Percentiles rank a stretch among this genome's conserved stretches.
Evolutionary conservation across 768 basidiomycete genomes (phyloP).

Genomic region (Rhodotorula paludigena): DNA sequence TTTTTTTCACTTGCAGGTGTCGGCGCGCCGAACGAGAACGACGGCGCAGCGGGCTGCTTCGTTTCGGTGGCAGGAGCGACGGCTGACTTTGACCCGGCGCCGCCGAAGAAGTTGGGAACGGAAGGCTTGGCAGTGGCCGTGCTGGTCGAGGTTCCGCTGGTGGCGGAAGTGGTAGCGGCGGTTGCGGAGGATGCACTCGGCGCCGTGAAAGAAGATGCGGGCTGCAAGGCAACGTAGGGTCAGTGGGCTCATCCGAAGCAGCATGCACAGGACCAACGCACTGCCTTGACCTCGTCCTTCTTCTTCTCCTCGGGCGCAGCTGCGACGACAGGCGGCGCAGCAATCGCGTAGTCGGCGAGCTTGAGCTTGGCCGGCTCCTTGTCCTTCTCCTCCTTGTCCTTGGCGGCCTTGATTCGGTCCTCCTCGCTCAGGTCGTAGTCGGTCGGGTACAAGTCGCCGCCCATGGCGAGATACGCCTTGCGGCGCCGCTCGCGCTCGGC

Average conservation of each 20-base stretch:
- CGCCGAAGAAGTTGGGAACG: not conserved
- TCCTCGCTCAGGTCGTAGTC: not conserved
- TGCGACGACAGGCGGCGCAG: no score
- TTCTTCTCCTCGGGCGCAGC: not conserved
- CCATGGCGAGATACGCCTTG: constrained; percentile 11
- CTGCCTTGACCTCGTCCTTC: not conserved
- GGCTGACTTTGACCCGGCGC: not conserved
- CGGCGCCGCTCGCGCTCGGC: constrained; percentile 18
- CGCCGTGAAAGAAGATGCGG: no score
- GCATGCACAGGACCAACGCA: not conserved
- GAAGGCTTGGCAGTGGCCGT: not conserved
- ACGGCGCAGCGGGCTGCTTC: not conserved
- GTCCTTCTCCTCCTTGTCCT: not conserved
- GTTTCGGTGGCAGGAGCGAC: not conserved
- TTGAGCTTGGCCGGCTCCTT: not conserved
- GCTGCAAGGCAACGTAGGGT: no score
- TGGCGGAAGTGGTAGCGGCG: not conserved
- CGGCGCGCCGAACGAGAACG: constrained; percentile 9
- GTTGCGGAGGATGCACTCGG: not conserved
- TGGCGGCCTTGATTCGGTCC: not conserved
- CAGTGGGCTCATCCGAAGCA: no score
- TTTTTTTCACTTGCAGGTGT: not conserved
- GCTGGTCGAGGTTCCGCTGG: not conserved
- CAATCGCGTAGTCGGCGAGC: not conserved
- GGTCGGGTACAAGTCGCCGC: constrained; percentile 7